Conservation (phyloP, 257 asterid genomes). For the Solanum ossicruentum region DNA sequence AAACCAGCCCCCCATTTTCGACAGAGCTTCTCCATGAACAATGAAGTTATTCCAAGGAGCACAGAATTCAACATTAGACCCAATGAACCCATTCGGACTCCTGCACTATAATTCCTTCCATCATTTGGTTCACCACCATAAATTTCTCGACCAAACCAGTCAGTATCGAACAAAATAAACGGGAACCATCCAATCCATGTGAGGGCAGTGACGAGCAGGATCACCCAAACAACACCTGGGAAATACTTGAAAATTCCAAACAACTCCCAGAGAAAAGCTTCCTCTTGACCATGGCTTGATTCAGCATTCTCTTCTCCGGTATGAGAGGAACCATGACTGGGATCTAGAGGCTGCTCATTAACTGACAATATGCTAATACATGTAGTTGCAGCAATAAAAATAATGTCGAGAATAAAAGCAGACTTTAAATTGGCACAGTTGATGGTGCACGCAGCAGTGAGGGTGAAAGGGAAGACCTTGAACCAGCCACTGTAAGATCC, state of each 20-base stretch:
- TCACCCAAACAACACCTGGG: constrained; percentile 55
- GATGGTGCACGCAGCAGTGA: constrained; percentile 48
- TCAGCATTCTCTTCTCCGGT: constrained; percentile 25
- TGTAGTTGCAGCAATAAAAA: constrained; percentile 50
- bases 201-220: constrained; percentile 64
- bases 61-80: constrained; percentile 80
- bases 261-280: constrained; percentile 74
- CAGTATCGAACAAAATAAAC: constrained; percentile 70
- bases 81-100: constrained; percentile 83
- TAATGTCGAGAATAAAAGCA: constrained; percentile 60
- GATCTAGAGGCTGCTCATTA: constrained; percentile 41
- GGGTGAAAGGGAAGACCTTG: constrained; percentile 66
- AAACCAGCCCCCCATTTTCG: constrained; percentile 82
- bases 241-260: constrained; percentile 63
- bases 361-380: constrained; percentile 57
- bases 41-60: constrained; percentile 77
- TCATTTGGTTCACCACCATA: constrained; percentile 83
- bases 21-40: constrained; percentile 79
- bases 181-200: constrained; percentile 96
- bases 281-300: constrained; percentile 37
- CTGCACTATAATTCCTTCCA: constrained; percentile 42
- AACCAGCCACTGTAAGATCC: constrained; percentile 76
- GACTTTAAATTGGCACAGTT: constrained; percentile 85
- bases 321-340: constrained; percentile 12
- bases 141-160: constrained; percentile 93